Evolutionary conservation across 2,329 filamentous ascomycete species (phyloP).

Genomic region (Bipolaris zeicola): DNA sequence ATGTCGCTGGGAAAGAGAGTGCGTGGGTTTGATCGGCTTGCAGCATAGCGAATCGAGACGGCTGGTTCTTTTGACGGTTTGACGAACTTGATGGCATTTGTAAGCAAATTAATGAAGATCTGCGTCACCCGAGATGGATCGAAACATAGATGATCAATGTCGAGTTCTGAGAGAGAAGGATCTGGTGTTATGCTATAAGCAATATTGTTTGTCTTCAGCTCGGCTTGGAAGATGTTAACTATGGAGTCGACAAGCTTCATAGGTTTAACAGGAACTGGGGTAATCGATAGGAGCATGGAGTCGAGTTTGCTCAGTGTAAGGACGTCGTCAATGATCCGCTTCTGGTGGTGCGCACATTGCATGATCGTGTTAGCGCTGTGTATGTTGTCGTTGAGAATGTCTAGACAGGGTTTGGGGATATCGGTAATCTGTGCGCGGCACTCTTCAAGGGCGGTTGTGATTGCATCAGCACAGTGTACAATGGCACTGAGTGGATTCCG

Average conservation of each 20-base stretch:
- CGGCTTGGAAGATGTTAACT: conserved; percentile 47
- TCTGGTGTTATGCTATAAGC: conserved; percentile 42
- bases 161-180: conserved; percentile 43
- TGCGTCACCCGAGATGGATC: conserved; percentile 60
- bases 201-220: conserved; percentile 44
- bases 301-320: conserved; percentile 55
- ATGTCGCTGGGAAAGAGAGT: conserved; percentile 34
- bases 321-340: conserved; percentile 56
- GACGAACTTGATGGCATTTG: conserved; percentile 55
- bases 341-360: conserved; percentile 55
- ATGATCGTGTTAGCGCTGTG: conserved; percentile 52
- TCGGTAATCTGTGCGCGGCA: conserved; percentile 26
- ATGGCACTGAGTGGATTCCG: conserved; percentile 54
- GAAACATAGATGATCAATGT: conserved; percentile 48
- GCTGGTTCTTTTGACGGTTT: conserved; percentile 41
- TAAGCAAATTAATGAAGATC: conserved; percentile 79
- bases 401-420: conserved; percentile 32
- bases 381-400: conserved; percentile 37
- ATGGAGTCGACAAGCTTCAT: conserved; percentile 46
- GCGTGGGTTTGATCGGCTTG: conserved; percentile 30
- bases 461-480: conserved; percentile 53
- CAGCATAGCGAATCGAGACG: conserved; percentile 50
- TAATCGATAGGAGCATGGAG: conserved; percentile 52
- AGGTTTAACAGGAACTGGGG: conserved; percentile 48
- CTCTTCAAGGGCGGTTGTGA: conserved; percentile 46